Conservation (phyloP, 306 rosid genomes). For the Gynostemma pentaphyllum region DNA sequence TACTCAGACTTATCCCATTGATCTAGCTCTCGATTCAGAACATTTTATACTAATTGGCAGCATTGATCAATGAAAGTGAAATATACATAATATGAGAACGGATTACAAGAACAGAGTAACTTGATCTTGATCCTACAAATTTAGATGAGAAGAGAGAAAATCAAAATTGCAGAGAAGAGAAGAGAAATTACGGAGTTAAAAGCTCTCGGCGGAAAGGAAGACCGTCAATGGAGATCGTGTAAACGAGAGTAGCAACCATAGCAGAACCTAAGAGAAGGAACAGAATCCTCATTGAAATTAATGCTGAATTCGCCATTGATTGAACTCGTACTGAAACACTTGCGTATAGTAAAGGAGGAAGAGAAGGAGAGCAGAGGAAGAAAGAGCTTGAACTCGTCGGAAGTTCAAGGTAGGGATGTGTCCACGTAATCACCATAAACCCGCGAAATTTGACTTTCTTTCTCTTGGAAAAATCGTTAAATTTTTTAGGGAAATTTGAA, state of each 20-base stretch:
- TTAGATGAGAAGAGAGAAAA: not conserved
- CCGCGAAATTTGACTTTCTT: not conserved
- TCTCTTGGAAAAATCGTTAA: no score
- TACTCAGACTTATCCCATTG: not conserved
- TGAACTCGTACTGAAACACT: not conserved
- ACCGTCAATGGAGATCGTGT: slow-evolving; percentile 48
- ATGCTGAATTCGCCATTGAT: slow-evolving; percentile 38
- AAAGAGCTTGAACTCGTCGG: not conserved
- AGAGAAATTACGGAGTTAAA: slow-evolving; percentile 48
- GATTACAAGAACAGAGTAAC: not conserved
- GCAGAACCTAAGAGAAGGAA: slow-evolving; percentile 32
- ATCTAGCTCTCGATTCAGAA: no score
- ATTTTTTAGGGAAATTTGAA: no score
- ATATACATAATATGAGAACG: not conserved
- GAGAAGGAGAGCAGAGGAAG: no score
- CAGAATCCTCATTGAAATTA: slow-evolving; percentile 25
- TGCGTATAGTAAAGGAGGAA: no score
- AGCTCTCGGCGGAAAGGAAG: slow-evolving; percentile 48
- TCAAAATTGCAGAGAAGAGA: not conserved
- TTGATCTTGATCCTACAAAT: not conserved
- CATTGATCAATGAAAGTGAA: no score
- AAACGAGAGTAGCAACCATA: slow-evolving; percentile 42
- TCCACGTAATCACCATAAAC: not conserved
- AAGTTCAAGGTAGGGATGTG: not conserved
- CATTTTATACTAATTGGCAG: no score